Conservation (phyloP, 2,329 filamentous ascomycete genomes). For the Coniochaeta sp. region DNA sequence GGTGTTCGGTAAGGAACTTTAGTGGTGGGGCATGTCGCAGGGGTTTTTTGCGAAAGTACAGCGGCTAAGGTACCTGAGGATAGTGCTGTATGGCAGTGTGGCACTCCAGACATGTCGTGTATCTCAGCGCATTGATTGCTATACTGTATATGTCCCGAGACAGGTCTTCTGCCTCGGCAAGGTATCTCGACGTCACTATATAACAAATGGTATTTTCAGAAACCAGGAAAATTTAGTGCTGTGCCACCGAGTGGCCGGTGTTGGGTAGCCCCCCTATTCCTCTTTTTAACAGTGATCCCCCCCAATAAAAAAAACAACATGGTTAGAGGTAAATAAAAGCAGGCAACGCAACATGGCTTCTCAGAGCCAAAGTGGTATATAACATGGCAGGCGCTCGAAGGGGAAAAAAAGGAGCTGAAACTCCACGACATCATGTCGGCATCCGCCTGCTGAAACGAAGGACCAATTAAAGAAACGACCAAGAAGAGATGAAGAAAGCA, state of each 20-base stretch:
- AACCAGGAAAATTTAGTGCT: conserved; percentile 1
- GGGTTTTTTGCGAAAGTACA: not conserved
- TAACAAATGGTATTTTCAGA: not conserved
- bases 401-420: not conserved
- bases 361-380: not conserved
- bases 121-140: not conserved
- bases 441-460: not conserved
- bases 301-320: too few relatives aligned
- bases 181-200: not conserved
- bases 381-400: not conserved
- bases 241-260: not conserved
- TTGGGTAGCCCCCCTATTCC: conserved; percentile 1
- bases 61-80: too few relatives aligned
- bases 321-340: not conserved
- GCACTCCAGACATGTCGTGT: too few relatives aligned
- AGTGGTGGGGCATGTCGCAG: not conserved
- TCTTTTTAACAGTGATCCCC: not conserved
- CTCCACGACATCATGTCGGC: not conserved
- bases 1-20: not conserved
- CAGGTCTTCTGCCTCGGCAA: not conserved
- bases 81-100: too few relatives aligned
- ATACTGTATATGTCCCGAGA: not conserved
- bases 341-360: not conserved
- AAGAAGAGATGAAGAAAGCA: not conserved
- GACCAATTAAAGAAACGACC: not conserved